Percentiles rank a stretch among this genome's conserved stretches.
Evolutionary conservation across 2,329 filamentous ascomycete genomes (phyloP).

Genomic region (Gremmenia infestans): DNA sequence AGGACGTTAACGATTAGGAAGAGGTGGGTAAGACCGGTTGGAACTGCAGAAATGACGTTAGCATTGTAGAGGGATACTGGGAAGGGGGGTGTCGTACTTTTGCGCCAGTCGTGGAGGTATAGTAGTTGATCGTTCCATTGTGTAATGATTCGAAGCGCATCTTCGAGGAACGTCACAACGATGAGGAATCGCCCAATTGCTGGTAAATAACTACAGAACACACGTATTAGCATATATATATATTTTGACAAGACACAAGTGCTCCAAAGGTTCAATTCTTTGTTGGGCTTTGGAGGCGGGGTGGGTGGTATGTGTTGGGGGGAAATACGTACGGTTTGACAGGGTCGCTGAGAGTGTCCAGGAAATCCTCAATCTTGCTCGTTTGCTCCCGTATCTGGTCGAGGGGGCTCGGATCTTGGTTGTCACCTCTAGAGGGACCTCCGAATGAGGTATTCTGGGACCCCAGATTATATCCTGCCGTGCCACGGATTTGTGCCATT

Average conservation of each 20-base stretch:
- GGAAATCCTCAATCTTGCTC: slow-evolving; percentile 93
- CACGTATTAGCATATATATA: slow-evolving; percentile 16
- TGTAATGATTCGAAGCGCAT: slow-evolving; percentile 91
- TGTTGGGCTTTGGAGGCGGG: slow-evolving; percentile 1
- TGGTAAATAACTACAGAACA: slow-evolving; percentile 68
- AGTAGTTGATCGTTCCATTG: slow-evolving; percentile 95
- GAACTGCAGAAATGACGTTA: slow-evolving; percentile 54
- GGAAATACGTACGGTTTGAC: slow-evolving; percentile 81
- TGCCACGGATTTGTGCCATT: slow-evolving; percentile 57
- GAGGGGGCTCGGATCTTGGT: slow-evolving; percentile 43
- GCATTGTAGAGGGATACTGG: neutral
- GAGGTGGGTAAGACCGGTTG: slow-evolving; percentile 78
- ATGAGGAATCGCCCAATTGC: slow-evolving; percentile 96
- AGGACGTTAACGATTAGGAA: slow-evolving; percentile 90
- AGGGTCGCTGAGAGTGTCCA: slow-evolving; percentile 84
- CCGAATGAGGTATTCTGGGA: slow-evolving; percentile 33
- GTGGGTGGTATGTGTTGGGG: slow-evolving; percentile 1
- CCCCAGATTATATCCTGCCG: slow-evolving; percentile 38
- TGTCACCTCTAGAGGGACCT: slow-evolving; percentile 30
- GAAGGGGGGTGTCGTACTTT: slow-evolving; percentile 56
- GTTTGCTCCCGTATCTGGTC: slow-evolving; percentile 91
- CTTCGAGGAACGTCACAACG: slow-evolving; percentile 96
- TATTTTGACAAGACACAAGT: neutral
- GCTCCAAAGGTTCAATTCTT: neutral
- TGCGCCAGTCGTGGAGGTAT: slow-evolving; percentile 87